These are phyloP conservation scores for Pyrus betulifolia DNA, from an alignment of 306 rosid genomes.

Conservation along the genomic window DNA sequence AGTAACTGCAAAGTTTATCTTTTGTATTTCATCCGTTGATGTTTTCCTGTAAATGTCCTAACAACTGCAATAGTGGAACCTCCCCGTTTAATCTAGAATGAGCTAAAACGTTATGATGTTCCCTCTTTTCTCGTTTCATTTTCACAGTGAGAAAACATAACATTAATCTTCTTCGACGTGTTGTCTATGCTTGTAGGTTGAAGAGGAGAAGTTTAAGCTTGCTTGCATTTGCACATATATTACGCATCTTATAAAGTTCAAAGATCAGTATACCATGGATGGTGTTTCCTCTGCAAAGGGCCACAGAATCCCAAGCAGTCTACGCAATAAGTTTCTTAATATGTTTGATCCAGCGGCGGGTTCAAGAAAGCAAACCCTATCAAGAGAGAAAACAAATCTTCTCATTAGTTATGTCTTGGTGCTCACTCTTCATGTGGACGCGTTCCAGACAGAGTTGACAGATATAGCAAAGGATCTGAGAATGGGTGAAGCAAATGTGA, in stretches of 20 bases:
- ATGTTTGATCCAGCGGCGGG: constrained; percentile 39
- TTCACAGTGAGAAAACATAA: neutral
- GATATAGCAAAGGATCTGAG: constrained; percentile 79
- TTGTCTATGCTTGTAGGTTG: constrained; percentile 44
- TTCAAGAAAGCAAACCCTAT: constrained; percentile 21
- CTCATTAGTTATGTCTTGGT: constrained; percentile 63
- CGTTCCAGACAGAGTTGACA: constrained; percentile 39
- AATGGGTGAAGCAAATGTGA: constrained; percentile 16
- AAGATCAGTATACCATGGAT: constrained; percentile 53
- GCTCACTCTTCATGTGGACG: constrained; percentile 60
- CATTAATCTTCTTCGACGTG: neutral
- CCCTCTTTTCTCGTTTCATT: neutral
- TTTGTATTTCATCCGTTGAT: neutral
- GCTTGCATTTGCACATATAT: constrained; percentile 61
- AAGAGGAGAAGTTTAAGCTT: constrained; percentile 47
- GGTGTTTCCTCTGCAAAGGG: constrained; percentile 40
- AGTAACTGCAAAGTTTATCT: neutral
- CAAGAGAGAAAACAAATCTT: constrained; percentile 50
- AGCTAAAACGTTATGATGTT: neutral
- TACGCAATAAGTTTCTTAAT: constrained; percentile 40
- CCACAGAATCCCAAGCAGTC: constrained; percentile 52
- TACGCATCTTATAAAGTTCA: constrained; percentile 74
- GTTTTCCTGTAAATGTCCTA: neutral
- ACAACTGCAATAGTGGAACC: neutral
- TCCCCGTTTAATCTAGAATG: neutral